A percentile compares a stretch with the other conserved stretches of the same genome.
Evolutionary conservation across 257 asterid species (phyloP).

Genomic region (Capsicum baccatum): DNA sequence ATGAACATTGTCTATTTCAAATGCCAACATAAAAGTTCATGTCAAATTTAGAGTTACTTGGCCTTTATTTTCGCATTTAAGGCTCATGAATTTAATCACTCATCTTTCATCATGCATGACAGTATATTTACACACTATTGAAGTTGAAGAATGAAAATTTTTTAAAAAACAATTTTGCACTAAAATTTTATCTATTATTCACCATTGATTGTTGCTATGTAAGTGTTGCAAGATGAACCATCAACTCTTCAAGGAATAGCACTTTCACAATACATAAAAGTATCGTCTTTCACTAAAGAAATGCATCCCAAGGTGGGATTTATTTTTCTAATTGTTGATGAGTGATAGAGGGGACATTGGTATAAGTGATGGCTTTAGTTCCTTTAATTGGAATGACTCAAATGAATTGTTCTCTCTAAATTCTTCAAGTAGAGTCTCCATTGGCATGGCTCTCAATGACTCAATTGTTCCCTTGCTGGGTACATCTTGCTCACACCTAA

Average conservation of each 20-base stretch:
- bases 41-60: too few relatives aligned
- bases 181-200: too few relatives aligned
- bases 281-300: not conserved
- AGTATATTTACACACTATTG: too few relatives aligned
- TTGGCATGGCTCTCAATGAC: constrained; percentile 76
- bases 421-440: constrained; percentile 73
- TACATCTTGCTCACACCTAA: constrained; percentile 57
- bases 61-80: too few relatives aligned
- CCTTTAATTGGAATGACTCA: constrained; percentile 59
- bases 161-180: too few relatives aligned
- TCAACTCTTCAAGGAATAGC: constrained; percentile 17
- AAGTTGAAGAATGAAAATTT: too few relatives aligned
- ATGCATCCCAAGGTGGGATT: too few relatives aligned
- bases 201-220: not conserved
- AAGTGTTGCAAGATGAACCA: not conserved
- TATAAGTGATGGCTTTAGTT: constrained; percentile 51
- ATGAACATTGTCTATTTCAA: too few relatives aligned
- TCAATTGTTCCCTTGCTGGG: constrained; percentile 76
- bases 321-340: constrained; percentile 47
- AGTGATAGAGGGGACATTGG: constrained; percentile 84
- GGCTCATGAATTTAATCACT: too few relatives aligned
- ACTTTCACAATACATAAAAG: not conserved
- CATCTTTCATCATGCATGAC: too few relatives aligned
- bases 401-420: constrained; percentile 62
- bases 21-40: too few relatives aligned